Percentiles rank a stretch among this genome's conserved stretches.
Conservation (phyloP, 2,329 filamentous ascomycete species). For the Leptographium radiaticola region DNA sequence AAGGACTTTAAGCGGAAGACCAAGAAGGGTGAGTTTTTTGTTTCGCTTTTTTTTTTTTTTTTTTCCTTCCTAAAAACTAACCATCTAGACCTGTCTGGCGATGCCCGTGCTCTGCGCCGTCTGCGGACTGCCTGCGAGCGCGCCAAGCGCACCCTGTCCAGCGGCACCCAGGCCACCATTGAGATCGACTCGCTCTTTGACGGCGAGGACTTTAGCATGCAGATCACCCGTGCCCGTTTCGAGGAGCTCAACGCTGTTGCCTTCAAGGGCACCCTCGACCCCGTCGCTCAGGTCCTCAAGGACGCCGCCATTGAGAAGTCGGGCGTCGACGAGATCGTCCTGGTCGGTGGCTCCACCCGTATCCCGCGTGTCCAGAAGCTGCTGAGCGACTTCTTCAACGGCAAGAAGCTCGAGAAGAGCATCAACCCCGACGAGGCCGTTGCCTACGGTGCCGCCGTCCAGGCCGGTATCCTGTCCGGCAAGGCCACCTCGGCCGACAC, state of each 20-base stretch:
- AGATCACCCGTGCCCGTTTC: constrained; percentile 97
- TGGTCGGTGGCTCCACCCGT: constrained; percentile 97
- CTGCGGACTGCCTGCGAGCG: constrained; percentile 97
- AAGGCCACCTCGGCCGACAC: constrained; percentile 96
- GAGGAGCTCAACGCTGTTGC: constrained; percentile 96
- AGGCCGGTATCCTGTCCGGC: constrained; percentile 96
- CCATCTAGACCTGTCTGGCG: constrained; percentile 54
- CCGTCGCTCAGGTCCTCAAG: constrained; percentile 93
- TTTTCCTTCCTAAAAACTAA: not conserved
- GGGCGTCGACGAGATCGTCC: constrained; percentile 94
- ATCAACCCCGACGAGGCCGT: constrained; percentile 99
- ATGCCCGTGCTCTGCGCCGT: constrained; percentile 86
- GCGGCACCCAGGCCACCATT: constrained; percentile 91
- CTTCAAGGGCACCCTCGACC: constrained; percentile 86
- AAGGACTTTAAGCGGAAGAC: constrained; percentile 49
- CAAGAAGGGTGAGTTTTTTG: constrained; percentile 8
- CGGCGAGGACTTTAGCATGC: constrained; percentile 92
- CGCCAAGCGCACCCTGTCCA: constrained; percentile 97
- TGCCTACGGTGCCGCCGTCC: constrained; percentile 95
- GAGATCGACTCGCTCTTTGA: constrained; percentile 99
- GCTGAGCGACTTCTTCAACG: constrained; percentile 95
- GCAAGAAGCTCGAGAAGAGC: constrained; percentile 99
- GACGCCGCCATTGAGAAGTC: constrained; percentile 79
- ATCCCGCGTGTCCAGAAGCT: constrained; percentile 99
- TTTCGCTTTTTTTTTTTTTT: not conserved